Conservation (phyloP, 441 rosid genomes). For the Erodium trifolium region DNA sequence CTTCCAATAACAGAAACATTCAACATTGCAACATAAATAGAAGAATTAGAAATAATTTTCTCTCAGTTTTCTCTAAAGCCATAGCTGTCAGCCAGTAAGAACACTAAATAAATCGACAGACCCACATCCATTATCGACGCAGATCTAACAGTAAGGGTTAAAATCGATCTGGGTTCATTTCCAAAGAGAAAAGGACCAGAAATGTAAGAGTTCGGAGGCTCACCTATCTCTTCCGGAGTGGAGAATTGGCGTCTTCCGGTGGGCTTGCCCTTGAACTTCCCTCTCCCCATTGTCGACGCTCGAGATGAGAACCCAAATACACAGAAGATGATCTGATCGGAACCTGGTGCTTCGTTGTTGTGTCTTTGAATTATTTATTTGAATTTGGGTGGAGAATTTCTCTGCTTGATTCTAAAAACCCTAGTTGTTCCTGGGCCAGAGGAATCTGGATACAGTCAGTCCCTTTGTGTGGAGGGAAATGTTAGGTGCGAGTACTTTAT, state of each 20-base stretch:
- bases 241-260: conserved; percentile 6
- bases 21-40: not conserved
- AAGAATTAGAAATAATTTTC: not conserved
- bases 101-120: not conserved
- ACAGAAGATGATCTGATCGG: not conserved
- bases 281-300: not conserved
- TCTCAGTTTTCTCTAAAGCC: not conserved
- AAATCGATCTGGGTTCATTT: not conserved
- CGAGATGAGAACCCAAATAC: not conserved
- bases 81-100: not conserved
- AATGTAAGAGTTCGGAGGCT: not conserved
- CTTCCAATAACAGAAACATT: not conserved
- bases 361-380: no score
- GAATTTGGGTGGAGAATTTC: not conserved
- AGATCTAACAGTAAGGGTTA: not conserved
- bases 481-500: not conserved
- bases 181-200: not conserved
- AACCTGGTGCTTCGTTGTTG: no score
- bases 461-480: not conserved
- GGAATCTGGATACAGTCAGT: not conserved
- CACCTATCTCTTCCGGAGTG: conserved; percentile 3
- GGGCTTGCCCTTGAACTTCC: conserved; percentile 5
- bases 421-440: not conserved
- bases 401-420: not conserved
- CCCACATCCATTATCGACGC: not conserved